phyloP scores from a whole-genome alignment of 768 basidiomycete genomes.

The Chalciporus sphaerocephalus region DNA sequence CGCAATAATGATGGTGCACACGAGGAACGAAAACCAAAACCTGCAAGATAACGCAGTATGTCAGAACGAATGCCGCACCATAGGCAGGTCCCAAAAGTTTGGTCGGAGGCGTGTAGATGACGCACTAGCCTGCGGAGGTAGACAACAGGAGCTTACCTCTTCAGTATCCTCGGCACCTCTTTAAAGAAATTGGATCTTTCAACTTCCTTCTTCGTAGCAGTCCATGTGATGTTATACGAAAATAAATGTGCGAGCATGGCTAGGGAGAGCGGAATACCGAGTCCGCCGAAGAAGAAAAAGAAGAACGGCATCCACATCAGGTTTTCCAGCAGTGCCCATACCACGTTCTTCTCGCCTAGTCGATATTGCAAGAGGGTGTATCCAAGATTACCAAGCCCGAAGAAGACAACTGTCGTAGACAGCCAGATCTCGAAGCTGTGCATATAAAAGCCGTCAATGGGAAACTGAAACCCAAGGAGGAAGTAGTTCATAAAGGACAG shows the following conservation, averaged over 20 bases:
- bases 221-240: conserved; percentile 57
- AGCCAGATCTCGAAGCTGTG: conserved; percentile 80
- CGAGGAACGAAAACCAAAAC: conserved; percentile 39
- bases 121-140: background rate
- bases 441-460: conserved; percentile 72
- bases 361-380: conserved; percentile 73
- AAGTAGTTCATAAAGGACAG: conserved; percentile 71
- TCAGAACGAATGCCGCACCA: conserved; percentile 14
- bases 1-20: conserved; percentile 48
- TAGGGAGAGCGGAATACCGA: conserved; percentile 49
- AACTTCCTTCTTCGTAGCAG: conserved; percentile 73
- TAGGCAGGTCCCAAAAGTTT: background rate
- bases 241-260: conserved; percentile 54
- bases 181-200: conserved; percentile 88
- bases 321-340: conserved; percentile 25
- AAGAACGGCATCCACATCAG: conserved; percentile 36
- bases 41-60: conserved; percentile 14
- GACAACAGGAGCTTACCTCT: conserved; percentile 28
- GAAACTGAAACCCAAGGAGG: conserved; percentile 67
- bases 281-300: conserved; percentile 55
- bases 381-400: conserved; percentile 66
- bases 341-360: conserved; percentile 41
- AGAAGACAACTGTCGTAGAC: conserved; percentile 73
- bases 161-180: conserved; percentile 79
- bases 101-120: background rate